phyloP scores from a whole-genome alignment of 805 yeast genomes.

The Torulaspora indica region DNA sequence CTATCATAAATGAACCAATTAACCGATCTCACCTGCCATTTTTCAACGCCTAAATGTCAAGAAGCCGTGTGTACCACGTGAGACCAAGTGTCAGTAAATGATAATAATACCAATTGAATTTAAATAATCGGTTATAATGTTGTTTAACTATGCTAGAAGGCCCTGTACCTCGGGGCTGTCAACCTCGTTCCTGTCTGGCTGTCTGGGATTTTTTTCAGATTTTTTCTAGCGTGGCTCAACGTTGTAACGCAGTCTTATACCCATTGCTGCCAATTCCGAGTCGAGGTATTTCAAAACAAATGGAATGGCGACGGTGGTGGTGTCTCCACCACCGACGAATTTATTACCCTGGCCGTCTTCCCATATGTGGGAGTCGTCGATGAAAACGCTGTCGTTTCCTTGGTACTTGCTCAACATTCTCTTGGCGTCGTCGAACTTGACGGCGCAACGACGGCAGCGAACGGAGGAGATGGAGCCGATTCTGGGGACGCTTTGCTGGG shows the following conservation, averaged over 20 bases:
- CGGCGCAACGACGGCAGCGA: constrained; percentile 90
- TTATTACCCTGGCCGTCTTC: constrained; percentile 95
- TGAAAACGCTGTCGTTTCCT: constrained; percentile 39
- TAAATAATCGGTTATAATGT: not conserved
- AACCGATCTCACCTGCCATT: too few species aligned
- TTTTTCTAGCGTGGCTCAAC: constrained; percentile 51
- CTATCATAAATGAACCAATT: too few species aligned
- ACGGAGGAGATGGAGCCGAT: constrained; percentile 74
- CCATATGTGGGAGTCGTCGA: constrained; percentile 78
- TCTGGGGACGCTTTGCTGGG: constrained; percentile 87
- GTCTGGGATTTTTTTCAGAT: not conserved
- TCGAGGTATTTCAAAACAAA: constrained; percentile 93
- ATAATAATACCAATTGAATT: not conserved
- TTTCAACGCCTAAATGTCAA: too few species aligned
- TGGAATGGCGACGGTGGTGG: constrained; percentile 95
- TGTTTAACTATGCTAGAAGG: not conserved
- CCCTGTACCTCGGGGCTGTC: not conserved
- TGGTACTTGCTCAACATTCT: constrained; percentile 37
- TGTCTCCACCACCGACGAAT: constrained; percentile 86
- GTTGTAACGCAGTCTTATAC: constrained; percentile 85
- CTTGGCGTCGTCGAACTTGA: constrained; percentile 54
- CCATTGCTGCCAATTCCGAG: constrained; percentile 96
- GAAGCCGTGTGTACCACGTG: not conserved
- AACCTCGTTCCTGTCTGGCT: not conserved
- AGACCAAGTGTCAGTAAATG: not conserved